phyloP scores from a whole-genome alignment of 2,329 filamentous ascomycete genomes.

The Metarhizium brunneum region DNA sequence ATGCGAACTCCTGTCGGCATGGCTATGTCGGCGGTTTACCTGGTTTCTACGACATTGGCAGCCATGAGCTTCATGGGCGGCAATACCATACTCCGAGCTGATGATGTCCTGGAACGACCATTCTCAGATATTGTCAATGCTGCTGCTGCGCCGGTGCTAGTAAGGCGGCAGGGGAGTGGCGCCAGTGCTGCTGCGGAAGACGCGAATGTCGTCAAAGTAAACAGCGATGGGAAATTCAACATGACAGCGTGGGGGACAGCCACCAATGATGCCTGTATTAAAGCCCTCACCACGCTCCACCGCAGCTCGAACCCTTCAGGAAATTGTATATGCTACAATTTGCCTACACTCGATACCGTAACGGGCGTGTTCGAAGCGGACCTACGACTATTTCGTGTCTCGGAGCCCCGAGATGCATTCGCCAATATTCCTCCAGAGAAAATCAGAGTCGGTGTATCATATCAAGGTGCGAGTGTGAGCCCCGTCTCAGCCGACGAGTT shows the following conservation, averaged over 20 bases:
- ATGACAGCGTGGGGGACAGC: slow-evolving; percentile 45
- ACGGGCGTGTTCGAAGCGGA: slow-evolving; percentile 70
- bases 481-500: slow-evolving; percentile 16
- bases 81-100: slow-evolving; percentile 1
- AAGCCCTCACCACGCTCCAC: slow-evolving; percentile 43
- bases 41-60: neutral
- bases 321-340: slow-evolving; percentile 73
- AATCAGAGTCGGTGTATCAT: slow-evolving; percentile 45
- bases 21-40: slow-evolving; percentile 1
- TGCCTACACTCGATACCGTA: slow-evolving; percentile 57
- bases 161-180: slow-evolving; percentile 1
- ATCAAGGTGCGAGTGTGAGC: slow-evolving; percentile 37
- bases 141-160: neutral
- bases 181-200: neutral
- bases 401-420: slow-evolving; percentile 45
- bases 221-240: slow-evolving; percentile 38
- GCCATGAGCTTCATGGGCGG: neutral
- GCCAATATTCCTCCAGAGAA: slow-evolving; percentile 39
- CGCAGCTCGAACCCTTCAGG: slow-evolving; percentile 64
- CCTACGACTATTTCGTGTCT: slow-evolving; percentile 63
- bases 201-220: slow-evolving; percentile 23
- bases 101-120: slow-evolving; percentile 5
- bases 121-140: neutral
- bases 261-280: slow-evolving; percentile 50
- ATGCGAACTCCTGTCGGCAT: slow-evolving; percentile 1